phyloP scores from a whole-genome alignment of 345 rosid species.

The Euphorbia peplus region DNA sequence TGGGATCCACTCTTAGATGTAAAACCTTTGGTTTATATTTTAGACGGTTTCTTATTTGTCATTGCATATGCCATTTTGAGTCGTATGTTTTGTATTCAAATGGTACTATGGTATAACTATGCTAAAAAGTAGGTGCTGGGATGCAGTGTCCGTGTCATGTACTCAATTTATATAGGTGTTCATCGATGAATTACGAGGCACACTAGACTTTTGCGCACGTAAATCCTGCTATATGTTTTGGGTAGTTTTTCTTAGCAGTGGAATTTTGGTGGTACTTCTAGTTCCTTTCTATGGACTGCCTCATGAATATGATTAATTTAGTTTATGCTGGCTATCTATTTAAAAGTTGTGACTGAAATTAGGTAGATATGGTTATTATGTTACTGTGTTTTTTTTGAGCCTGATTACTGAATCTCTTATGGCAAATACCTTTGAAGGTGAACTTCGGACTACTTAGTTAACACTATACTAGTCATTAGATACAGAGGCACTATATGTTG shows the following conservation, averaged over 20 bases:
- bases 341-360: background rate
- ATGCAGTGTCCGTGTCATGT: background rate
- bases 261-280: background rate
- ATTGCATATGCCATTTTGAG: background rate
- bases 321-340: background rate
- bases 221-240: background rate
- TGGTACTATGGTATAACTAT: too few relatives aligned
- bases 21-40: background rate
- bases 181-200: background rate
- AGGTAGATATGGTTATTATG: constrained; percentile 1
- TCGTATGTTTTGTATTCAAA: too few relatives aligned
- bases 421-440: background rate
- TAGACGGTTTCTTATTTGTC: background rate
- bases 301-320: background rate
- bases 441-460: background rate
- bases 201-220: background rate
- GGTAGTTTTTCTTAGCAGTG: background rate
- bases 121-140: too few relatives aligned
- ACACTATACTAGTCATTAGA: background rate
- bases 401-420: background rate
- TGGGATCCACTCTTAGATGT: background rate
- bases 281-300: background rate
- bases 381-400: background rate
- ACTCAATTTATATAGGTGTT: background rate
- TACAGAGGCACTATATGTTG: too few relatives aligned